Base-by-base conservation (phyloP, 2,329 filamentous ascomycete species). In the Pestalotiopsis sp. region DNA sequence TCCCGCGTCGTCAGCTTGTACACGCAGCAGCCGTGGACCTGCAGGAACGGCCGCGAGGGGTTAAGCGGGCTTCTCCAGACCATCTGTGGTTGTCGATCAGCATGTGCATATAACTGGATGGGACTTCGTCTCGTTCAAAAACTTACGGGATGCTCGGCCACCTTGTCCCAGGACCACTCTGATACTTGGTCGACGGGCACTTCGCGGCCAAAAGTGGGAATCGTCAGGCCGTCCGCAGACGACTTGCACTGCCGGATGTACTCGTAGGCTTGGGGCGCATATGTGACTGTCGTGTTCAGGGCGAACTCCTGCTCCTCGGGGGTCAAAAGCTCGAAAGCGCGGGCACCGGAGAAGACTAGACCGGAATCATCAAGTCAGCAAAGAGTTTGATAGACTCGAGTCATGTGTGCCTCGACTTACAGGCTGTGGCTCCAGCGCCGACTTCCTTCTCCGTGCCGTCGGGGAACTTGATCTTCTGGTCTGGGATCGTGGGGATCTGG, bases 391-490 rank as follows among this genome's bases (percentile, higher is more conserved):
- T 7, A 11, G 9, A 6, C 24, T 59, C 35, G 14, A 14, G n/a
- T 38, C 11, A 11, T 35, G 14, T 22, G 17, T 59, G 17, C 7
- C 2, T 22, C n/a, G 20, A 62, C 59, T 39, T 11, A 39, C 59
- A 62, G 26, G 59, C 59, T 40, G 59, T 62, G 22, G 59, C 59
- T 6, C 59, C 59, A 24, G 59, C 59, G 30, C 59, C 59, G 14
- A 62, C 38, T 11, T 39, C 59, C 59, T 62, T 62, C 9, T 62
- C 35, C 22, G 20, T 59, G 9, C 35, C 26, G n/a, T 44, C 9
- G 9, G 26, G 59, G n/a, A 59, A 62, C n/a, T 35, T 35, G 35
- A 62, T 39, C 59, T 62, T 62, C 35, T 62, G 59, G 35, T 62
- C 59, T 40, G 59, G 30, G 6, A 62, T 39, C 35, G n/a, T 40